These are phyloP conservation scores for Lepidium didymum DNA, from an alignment of 345 rosid species.

Conservation along the genomic window DNA sequence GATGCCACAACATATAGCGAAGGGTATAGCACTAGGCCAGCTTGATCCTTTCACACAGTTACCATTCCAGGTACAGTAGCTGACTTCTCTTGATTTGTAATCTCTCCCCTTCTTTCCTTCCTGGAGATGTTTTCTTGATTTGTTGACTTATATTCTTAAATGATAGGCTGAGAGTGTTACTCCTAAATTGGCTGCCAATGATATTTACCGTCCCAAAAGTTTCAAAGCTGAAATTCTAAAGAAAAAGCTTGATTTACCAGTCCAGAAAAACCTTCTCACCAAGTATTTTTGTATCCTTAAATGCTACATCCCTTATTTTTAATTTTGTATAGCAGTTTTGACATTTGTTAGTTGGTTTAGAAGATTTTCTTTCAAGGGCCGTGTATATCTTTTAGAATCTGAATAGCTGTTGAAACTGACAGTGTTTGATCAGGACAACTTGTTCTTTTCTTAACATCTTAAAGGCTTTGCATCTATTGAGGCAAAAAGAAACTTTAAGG, in stretches of 20 bases:
- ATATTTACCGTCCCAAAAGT: conserved; percentile 27
- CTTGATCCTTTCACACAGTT: conserved; percentile 81
- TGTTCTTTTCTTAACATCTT: conserved; percentile 38
- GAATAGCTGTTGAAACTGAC: neutral
- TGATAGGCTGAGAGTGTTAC: conserved; percentile 42
- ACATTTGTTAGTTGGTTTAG: conserved; percentile 9
- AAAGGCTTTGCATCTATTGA: conserved; percentile 83
- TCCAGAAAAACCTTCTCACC: conserved; percentile 88
- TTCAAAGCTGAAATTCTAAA: conserved; percentile 45
- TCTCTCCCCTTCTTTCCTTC: neutral
- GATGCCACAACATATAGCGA: conserved; percentile 65
- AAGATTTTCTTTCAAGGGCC: neutral
- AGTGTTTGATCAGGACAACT: neutral
- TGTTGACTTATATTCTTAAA: neutral
- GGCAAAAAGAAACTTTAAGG: conserved; percentile 67
- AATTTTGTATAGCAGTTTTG: neutral
- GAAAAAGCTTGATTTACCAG: conserved; percentile 81
- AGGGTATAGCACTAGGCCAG: conserved; percentile 80
- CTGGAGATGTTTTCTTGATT: neutral
- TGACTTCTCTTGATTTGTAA: neutral
- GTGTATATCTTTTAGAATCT: neutral
- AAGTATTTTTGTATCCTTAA: conserved; percentile 90
- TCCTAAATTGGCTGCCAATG: conserved; percentile 26
- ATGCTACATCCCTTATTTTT: conserved; percentile 9
- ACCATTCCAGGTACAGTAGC: conserved; percentile 59